Percentiles rank a stretch among this genome's conserved stretches.
Conservation (phyloP, 1,284 basidiomycete genomes). For the Moesziomyces globuligerus region DNA sequence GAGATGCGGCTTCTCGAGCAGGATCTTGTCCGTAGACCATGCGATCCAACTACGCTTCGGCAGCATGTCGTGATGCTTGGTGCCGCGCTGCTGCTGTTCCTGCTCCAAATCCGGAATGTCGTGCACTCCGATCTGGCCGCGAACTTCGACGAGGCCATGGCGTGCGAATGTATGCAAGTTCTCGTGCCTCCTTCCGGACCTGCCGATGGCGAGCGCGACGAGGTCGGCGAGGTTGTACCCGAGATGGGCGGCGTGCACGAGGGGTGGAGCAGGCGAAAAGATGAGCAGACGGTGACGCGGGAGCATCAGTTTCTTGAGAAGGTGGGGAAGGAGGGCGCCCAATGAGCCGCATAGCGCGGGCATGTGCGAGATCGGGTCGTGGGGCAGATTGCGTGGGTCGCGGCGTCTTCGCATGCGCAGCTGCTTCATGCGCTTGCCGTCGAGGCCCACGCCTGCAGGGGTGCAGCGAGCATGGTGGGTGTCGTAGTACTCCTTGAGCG, state of each 20-base stretch:
- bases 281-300: constrained; percentile 52
- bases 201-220: constrained; percentile 19
- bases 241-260: constrained; percentile 38
- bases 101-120: constrained; percentile 47
- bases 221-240: constrained; percentile 54
- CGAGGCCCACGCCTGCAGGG: constrained; percentile 2
- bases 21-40: constrained; percentile 57
- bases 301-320: constrained; percentile 54
- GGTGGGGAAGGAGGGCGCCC: constrained; percentile 51
- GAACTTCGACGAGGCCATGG: constrained; percentile 24
- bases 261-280: constrained; percentile 44
- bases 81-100: constrained; percentile 22
- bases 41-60: constrained; percentile 50
- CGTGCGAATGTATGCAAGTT: constrained; percentile 22
- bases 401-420: constrained; percentile 39
- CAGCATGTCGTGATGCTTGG: not conserved
- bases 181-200: constrained; percentile 26
- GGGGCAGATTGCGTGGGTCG: constrained; percentile 30
- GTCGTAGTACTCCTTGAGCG: constrained; percentile 28
- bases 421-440: constrained; percentile 38
- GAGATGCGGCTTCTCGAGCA: constrained; percentile 54
- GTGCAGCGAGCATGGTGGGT: constrained; percentile 13
- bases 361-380: constrained; percentile 50
- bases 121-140: constrained; percentile 57
- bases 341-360: constrained; percentile 51